Evolutionary conservation across 257 asterid species (phyloP).

Genomic region (Avicennia marina): DNA sequence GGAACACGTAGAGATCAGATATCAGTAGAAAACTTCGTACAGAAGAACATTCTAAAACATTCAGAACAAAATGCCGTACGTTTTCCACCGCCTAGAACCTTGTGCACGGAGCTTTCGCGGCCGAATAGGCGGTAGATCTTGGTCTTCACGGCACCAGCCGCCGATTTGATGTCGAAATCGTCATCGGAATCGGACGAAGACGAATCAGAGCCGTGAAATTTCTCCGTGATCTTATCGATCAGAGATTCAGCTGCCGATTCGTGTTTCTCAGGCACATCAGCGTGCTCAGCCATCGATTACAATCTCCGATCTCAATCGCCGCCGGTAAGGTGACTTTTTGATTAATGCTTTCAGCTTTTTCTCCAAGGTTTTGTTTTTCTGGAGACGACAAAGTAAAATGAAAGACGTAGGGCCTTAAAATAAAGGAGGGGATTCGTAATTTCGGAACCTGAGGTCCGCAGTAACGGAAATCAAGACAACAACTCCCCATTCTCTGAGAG

Average conservation of each 20-base stretch:
- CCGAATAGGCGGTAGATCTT: conserved; percentile 82
- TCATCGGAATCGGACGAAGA: conserved; percentile 71
- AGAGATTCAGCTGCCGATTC: conserved; percentile 48
- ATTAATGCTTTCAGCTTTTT: conserved; percentile 6
- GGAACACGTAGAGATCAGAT: neutral
- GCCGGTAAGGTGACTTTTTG: conserved; percentile 13
- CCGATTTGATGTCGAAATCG: conserved; percentile 36
- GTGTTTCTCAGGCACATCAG: conserved; percentile 43
- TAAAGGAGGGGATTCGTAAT: conserved; percentile 19
- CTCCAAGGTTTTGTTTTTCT: conserved; percentile 6
- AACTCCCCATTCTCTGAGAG: neutral
- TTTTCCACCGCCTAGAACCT: conserved; percentile 82
- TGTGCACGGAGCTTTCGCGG: conserved; percentile 70
- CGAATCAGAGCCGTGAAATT: conserved; percentile 50
- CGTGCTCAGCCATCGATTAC: conserved; percentile 61
- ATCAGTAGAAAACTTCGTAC: neutral
- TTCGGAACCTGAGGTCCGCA: conserved; percentile 35
- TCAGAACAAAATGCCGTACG: conserved; percentile 36
- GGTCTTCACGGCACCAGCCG: conserved; percentile 42
- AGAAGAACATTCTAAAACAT: conserved; percentile 9
- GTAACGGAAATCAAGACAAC: conserved; percentile 24
- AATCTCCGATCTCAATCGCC: conserved; percentile 36
- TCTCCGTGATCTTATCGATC: conserved; percentile 61
- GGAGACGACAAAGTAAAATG: conserved; percentile 13
- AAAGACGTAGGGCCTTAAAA: conserved; percentile 13